Base-by-base conservation (phyloP, 805 yeast species). In the Millerozyma miso region DNA sequence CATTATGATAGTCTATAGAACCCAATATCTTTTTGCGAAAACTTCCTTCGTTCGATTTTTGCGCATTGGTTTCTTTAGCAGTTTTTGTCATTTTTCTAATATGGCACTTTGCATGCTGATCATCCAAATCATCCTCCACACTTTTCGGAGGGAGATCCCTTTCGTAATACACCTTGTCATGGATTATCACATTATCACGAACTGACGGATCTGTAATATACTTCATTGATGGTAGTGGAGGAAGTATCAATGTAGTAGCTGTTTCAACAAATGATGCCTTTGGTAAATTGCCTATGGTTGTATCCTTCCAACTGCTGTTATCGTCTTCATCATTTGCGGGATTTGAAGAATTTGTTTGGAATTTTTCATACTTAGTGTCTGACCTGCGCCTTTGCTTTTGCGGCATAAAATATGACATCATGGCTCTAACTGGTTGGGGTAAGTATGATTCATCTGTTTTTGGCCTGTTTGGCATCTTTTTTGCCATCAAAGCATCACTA, bases 251-350 rank as follows among this genome's bases (percentile, higher is more conserved):
- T 4, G 84, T 79, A 3, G 88, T 77, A 0, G 95, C 96, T 0
- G 96, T 80, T 43, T 84, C 80, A 3, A 91, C 53, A 10, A 91
- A 80, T 0, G 93, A 84, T 0, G 96, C 79, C 49, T 80, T 82
- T 2, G 91, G 93, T 7, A 84, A 42, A 26, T 46, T 45, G 18
- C 19, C 38, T 5, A 12, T 23, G 5, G 10, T n/a, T 12, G n/a
- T 31, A 15, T 47, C 47, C 56, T 55, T 7, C n/a, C n/a, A n/a
- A 66, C 45, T 47, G 1, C 51, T 43, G 3, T 48, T 40, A 3
- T 42, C 33, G 17, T 50, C 56, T 8, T 47, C 52, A 3, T 39
- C 43, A 4, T 44, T 48, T n/a, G 31, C 42, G 7, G 19, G 36
- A 12, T 40, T 45, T 16, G 40, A 49, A 19, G 49, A 52, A 23